Evolutionary conservation across 139 green algal genomes (phyloP).

Genomic region (Yamagishiella unicocca): DNA sequence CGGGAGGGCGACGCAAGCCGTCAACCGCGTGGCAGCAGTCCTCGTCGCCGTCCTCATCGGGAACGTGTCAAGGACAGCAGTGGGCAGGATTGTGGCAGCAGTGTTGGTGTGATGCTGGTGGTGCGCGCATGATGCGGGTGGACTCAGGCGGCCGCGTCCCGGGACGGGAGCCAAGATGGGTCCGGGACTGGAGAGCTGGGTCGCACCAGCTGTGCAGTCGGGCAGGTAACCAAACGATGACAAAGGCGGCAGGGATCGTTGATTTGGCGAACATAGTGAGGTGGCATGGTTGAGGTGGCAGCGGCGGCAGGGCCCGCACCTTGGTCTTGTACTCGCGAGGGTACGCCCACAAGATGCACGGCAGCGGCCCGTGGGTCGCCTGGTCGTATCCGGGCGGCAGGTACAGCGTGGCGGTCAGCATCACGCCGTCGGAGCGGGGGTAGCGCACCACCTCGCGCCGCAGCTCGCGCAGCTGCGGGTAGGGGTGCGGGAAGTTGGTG

Average conservation of each 20-base stretch:
- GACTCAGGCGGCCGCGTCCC: no score
- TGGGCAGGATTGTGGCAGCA: no score
- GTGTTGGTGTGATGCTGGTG: no score
- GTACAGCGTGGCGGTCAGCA: constrained; percentile 96
- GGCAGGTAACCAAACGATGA: no score
- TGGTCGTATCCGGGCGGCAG: constrained; percentile 89
- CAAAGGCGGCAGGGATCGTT: background rate
- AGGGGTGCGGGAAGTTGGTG: constrained; percentile 95
- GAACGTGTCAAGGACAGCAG: no score
- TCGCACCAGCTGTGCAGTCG: no score
- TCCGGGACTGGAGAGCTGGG: no score
- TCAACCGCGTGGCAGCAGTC: no score
- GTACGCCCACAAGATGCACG: constrained; percentile 96
- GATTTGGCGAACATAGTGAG: background rate
- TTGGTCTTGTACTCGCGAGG: constrained; percentile 93
- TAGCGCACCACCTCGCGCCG: constrained; percentile 91
- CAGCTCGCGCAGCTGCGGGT: constrained; percentile 90
- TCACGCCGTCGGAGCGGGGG: constrained; percentile 91
- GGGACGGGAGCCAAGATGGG: no score
- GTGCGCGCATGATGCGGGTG: no score
- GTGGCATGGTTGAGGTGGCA: background rate
- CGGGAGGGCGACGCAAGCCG: no score
- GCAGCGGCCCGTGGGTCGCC: constrained; percentile 85
- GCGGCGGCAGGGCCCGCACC: constrained; percentile 41
- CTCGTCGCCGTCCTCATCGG: no score